Conservation (phyloP, 257 asterid species). For the Ophiorrhiza pumila region DNA sequence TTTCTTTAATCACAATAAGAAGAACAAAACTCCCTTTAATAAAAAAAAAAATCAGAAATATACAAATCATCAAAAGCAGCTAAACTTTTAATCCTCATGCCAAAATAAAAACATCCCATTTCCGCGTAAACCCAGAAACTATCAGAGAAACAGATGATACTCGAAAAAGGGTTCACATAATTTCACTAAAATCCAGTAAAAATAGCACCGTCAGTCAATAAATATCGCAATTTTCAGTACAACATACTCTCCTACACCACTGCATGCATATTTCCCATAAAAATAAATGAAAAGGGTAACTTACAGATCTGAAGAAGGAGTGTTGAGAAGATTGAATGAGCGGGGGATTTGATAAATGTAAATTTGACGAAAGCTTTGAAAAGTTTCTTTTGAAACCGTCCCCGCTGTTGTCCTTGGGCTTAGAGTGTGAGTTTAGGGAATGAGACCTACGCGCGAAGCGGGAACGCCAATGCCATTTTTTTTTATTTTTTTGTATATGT, state of each 20-base stretch:
- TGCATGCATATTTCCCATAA: background rate
- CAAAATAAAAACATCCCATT: background rate
- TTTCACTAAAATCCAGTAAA: background rate
- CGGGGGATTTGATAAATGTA: constrained; percentile 2
- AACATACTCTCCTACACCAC: background rate
- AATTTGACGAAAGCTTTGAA: constrained; percentile 3
- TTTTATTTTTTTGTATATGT: no score
- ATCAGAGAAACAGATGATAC: background rate
- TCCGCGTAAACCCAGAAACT: background rate
- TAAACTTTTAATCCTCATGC: background rate
- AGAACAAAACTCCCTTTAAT: no score
- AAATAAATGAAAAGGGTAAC: constrained; percentile 11
- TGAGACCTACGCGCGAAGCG: constrained; percentile 41
- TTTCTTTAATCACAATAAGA: background rate
- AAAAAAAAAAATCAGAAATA: background rate
- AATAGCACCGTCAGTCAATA: background rate
- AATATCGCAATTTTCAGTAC: background rate
- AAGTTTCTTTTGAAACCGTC: constrained; percentile 40
- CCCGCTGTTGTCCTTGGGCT: constrained; percentile 6
- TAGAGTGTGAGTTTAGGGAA: background rate
- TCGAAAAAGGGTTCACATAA: background rate
- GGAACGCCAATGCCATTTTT: no score
- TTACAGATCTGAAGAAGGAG: constrained; percentile 23
- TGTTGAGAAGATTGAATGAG: constrained; percentile 11
- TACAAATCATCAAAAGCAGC: background rate